These are phyloP conservation scores for Gentiana dahurica DNA, from an alignment of 257 asterid genomes.

Conservation along the genomic window DNA sequence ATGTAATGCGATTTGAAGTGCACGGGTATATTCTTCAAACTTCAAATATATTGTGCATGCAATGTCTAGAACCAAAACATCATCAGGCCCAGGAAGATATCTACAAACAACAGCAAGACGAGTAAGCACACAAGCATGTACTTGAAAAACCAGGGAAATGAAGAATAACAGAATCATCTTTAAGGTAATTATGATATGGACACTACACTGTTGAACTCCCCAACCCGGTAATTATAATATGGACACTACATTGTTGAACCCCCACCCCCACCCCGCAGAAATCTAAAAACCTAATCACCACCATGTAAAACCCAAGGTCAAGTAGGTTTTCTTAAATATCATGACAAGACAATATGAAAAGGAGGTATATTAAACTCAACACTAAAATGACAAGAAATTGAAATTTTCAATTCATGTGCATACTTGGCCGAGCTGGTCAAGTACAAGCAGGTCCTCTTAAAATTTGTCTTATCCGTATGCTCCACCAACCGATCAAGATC, in stretches of 20 bases:
- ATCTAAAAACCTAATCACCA: too few species aligned
- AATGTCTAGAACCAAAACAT: slow-evolving; percentile 15
- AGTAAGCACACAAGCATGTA: not conserved
- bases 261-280: too few species aligned
- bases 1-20: not conserved
- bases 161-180: not conserved
- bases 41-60: not conserved
- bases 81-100: slow-evolving; percentile 94
- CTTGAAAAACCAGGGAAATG: slow-evolving; percentile 1
- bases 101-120: slow-evolving; percentile 24
- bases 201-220: not conserved
- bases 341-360: too few species aligned
- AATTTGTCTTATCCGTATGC: slow-evolving; percentile 61
- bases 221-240: not conserved
- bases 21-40: not conserved
- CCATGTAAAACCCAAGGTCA: not conserved
- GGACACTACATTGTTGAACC: too few species aligned
- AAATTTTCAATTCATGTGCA: slow-evolving; percentile 9
- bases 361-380: too few species aligned
- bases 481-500: slow-evolving; percentile 75
- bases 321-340: too few species aligned
- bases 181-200: too few species aligned
- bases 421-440: slow-evolving; percentile 84
- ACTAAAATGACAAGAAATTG: too few species aligned
- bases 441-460: slow-evolving; percentile 74